A percentile compares a stretch with the other conserved stretches of the same genome.
phyloP scores from a whole-genome alignment of 768 basidiomycete species.

The Multifurca ochricompacta region DNA sequence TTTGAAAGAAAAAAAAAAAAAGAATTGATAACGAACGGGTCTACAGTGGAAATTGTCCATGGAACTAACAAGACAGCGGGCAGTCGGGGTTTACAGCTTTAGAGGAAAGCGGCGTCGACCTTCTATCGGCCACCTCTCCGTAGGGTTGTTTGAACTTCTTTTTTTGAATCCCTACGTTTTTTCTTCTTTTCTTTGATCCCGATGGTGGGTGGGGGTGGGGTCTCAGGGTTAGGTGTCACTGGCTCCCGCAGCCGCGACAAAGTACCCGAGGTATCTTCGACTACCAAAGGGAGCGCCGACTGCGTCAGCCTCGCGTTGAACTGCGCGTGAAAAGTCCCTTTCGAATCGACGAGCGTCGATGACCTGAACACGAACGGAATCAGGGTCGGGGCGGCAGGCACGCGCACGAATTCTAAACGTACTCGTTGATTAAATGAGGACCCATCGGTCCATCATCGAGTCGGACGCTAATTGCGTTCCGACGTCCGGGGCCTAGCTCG shows the following conservation, averaged over 20 bases:
- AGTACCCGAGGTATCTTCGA: neutral
- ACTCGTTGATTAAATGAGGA: slow-evolving; percentile 46
- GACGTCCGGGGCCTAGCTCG: slow-evolving; percentile 1
- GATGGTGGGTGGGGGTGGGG: neutral
- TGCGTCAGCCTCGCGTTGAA: slow-evolving; percentile 24
- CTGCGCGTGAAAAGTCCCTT: slow-evolving; percentile 22
- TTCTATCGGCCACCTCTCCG: slow-evolving; percentile 12
- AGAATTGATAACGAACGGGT: neutral
- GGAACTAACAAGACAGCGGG: neutral
- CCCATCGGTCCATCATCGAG: slow-evolving; percentile 11
- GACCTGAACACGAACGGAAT: slow-evolving; percentile 19
- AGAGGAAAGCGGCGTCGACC: neutral
- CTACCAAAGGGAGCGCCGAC: neutral
- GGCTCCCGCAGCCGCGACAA: neutral
- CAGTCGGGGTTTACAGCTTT: neutral
- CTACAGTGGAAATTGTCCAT: neutral
- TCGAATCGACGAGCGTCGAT: slow-evolving; percentile 22
- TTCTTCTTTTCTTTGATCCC: neutral
- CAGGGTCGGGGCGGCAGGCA: neutral
- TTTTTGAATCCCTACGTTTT: neutral
- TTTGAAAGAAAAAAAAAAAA: neutral
- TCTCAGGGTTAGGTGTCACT: neutral
- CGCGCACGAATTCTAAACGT: slow-evolving; percentile 21
- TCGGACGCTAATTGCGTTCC: neutral
- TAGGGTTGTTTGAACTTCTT: neutral